Base-by-base conservation (phyloP, 2,329 filamentous ascomycete species). In the Zymoseptoria passerinii region DNA sequence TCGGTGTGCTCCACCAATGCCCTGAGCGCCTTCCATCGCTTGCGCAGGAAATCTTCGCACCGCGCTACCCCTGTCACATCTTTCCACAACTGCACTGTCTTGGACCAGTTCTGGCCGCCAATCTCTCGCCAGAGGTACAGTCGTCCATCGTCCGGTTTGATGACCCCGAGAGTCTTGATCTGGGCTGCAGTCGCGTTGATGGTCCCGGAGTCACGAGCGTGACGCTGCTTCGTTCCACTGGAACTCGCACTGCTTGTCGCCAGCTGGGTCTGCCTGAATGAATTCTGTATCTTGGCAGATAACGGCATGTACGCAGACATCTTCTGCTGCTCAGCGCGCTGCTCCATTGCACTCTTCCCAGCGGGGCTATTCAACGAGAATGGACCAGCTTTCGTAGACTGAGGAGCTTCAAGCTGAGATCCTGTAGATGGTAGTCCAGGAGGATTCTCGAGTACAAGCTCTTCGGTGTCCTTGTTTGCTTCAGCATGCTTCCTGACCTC, bases 121-220 rank as follows among this genome's bases (percentile, higher is more conserved):
- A 28, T 53, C 19, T 65, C 61, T 16, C 60, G 40, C 64, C 59
- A 63, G 3, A 56, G 40, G 1, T 60, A 9, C 9, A 64, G 53
- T 23, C 55, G 54, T 28, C 54, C 55, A 35, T 65, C 61, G 27
- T 64, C 53, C 7, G 50, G 52, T 8, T 23, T 23, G 23, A 63
- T 58, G 35, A 59, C 58, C 28, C 59, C 59, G n/a, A 64, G 48
- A 8, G 29, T 23, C 29, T 53, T 55, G 4, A 18, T 49, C 23
- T 44, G 20, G 16, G 18, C 13, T 44, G 50, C 9, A 7, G n/a
- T 44, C 13, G 16, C 13, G 13, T 16, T 44, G 35, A 7, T 44
- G 9, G 35, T 40, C 13, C 7, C 35, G 35, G 35, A 5, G 13
- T 13, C 35, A 13, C 35, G 35, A 7, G 13, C 35, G 13, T 44